A percentile compares a stretch with the other conserved stretches of the same genome.
These are phyloP conservation scores for Conoideocrella luteorostrata DNA, from an alignment of 2,329 filamentous ascomycete genomes.

Conservation along the genomic window DNA sequence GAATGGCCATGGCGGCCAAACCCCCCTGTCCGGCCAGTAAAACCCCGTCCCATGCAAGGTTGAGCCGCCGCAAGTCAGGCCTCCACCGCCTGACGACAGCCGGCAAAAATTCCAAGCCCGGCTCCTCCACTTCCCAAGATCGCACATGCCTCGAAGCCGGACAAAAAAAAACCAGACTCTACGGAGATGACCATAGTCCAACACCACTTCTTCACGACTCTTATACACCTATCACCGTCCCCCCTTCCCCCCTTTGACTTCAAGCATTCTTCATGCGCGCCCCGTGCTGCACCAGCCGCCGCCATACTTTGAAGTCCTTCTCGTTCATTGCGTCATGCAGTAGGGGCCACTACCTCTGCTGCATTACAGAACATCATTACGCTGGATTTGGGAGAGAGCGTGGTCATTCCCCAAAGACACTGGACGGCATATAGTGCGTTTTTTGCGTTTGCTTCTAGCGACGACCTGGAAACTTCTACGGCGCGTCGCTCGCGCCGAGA, in stretches of 20 bases:
- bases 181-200: no score
- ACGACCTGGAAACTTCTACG: constrained; percentile 14
- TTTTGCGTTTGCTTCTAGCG: constrained; percentile 15
- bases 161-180: not conserved
- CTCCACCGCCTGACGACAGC: not conserved
- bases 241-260: constrained; percentile 7
- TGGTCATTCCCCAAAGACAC: constrained; percentile 15
- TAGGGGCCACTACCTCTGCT: constrained; percentile 49
- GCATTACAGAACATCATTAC: constrained; percentile 40
- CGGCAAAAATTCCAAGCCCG: constrained; percentile 9
- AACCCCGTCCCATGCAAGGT: no score
- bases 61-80: not conserved
- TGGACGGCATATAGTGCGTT: constrained; percentile 13
- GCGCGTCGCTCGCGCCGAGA: constrained; percentile 43
- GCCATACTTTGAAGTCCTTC: constrained; percentile 2
- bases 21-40: no score
- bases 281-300: constrained; percentile 6
- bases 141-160: not conserved
- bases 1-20: no score
- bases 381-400: constrained; percentile 49
- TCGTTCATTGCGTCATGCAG: constrained; percentile 43
- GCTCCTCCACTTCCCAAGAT: constrained; percentile 1
- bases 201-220: constrained; percentile 12
- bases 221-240: constrained; percentile 4
- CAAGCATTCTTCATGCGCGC: constrained; percentile 5